phyloP scores from a whole-genome alignment of 352 stramenopile species.

The Aphanomyces cochlioides region DNA sequence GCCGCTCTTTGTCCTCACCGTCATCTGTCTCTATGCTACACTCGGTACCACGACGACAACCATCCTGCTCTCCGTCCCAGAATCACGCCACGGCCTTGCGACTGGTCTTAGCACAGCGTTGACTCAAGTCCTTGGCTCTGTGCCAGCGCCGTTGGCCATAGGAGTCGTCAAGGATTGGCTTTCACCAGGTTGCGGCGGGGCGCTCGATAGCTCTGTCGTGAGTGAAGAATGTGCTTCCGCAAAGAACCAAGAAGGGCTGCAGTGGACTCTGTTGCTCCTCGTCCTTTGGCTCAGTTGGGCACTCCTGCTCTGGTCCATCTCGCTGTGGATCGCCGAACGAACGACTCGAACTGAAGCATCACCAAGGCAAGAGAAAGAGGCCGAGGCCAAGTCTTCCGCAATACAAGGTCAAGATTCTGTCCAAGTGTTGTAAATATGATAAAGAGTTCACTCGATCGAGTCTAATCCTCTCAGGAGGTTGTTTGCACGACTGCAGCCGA shows the following conservation, averaged over 20 bases:
- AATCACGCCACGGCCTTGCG: slow-evolving; percentile 82
- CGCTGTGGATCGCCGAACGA: background rate
- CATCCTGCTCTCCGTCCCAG: slow-evolving; percentile 87
- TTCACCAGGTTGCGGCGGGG: slow-evolving; percentile 45
- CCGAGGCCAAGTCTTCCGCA: too few species aligned
- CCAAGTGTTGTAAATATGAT: background rate
- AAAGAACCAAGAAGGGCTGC: background rate
- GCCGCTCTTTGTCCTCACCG: slow-evolving; percentile 66
- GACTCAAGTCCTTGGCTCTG: slow-evolving; percentile 10
- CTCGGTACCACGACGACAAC: slow-evolving; percentile 80
- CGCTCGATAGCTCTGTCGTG: background rate
- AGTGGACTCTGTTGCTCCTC: background rate
- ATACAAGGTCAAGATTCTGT: background rate
- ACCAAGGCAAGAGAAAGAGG: too few species aligned
- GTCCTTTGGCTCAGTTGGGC: background rate
- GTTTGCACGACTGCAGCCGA: too few species aligned
- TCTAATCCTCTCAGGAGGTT: too few species aligned
- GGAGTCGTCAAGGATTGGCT: slow-evolving; percentile 19
- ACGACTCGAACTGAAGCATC: background rate
- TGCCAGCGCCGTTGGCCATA: slow-evolving; percentile 17
- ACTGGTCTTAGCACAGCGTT: slow-evolving; percentile 53
- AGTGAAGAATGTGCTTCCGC: background rate
- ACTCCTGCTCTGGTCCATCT: background rate
- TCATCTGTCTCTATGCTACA: slow-evolving; percentile 60
- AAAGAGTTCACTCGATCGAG: background rate